phyloP scores from a whole-genome alignment of 805 yeast genomes.

The Myxozyma neglecta region DNA sequence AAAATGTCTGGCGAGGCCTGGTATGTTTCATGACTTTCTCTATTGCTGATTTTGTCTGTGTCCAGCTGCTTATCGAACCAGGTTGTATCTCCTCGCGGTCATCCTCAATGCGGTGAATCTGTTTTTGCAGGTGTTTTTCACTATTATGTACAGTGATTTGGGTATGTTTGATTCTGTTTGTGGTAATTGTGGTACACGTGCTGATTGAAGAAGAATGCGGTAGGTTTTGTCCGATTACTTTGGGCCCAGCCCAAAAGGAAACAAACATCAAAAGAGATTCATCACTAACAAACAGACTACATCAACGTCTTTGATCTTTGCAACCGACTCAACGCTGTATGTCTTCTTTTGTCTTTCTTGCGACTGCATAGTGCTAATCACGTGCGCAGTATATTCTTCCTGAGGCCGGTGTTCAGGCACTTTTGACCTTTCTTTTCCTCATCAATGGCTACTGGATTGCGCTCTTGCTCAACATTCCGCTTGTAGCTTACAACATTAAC shows the following conservation, averaged over 20 bases:
- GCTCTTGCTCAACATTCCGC: constrained; percentile 77
- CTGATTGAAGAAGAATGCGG: constrained; percentile 31
- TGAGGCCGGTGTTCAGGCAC: constrained; percentile 81
- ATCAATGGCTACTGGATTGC: constrained; percentile 92
- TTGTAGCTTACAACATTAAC: constrained; percentile 79
- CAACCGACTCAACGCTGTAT: constrained; percentile 71
- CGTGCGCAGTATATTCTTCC: constrained; percentile 66
- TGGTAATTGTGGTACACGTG: background rate
- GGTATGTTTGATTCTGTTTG: constrained; percentile 43
- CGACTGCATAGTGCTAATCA: background rate
- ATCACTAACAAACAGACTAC: constrained; percentile 59
- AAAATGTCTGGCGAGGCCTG: constrained; percentile 52
- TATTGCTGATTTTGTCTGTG: background rate
- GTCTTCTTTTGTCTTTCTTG: constrained; percentile 7
- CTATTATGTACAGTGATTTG: constrained; percentile 91
- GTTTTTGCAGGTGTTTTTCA: constrained; percentile 90
- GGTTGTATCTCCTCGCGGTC: constrained; percentile 56
- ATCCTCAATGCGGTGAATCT: constrained; percentile 81
- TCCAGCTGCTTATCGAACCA: constrained; percentile 1
- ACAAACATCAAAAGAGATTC: no score
- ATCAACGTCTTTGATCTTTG: constrained; percentile 97
- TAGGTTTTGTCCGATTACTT: constrained; percentile 2
- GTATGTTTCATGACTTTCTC: constrained; percentile 39
- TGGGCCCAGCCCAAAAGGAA: no score
- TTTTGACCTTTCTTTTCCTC: constrained; percentile 67